Percentiles rank a stretch among this genome's conserved stretches.
Conservation (phyloP, 768 basidiomycete species). For the Pisolithus orientalis region DNA sequence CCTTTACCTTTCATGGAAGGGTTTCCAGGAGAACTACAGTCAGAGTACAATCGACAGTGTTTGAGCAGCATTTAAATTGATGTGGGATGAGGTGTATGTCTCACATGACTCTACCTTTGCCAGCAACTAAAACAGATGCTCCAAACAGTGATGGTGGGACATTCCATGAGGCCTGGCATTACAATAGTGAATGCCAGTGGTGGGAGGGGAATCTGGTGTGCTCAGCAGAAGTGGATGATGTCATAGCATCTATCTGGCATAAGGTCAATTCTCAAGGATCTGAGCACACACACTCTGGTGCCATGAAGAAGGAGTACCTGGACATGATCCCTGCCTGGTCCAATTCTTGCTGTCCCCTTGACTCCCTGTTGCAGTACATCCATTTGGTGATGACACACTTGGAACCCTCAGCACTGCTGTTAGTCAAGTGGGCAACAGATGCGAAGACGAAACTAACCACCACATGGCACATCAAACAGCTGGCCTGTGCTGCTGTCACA, state of each 20-base stretch:
- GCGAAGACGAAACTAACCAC: neutral
- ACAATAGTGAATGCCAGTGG: constrained; percentile 13
- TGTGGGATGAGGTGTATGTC: neutral
- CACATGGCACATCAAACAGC: neutral
- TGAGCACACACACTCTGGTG: too few relatives aligned
- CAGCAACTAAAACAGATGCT: too few relatives aligned
- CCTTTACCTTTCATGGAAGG: neutral
- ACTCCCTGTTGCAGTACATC: neutral
- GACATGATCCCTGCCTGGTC: too few relatives aligned
- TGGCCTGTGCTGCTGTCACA: neutral
- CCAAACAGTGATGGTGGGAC: constrained; percentile 12
- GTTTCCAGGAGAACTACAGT: neutral
- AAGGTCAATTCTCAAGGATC: too few relatives aligned
- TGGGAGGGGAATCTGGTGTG: constrained; percentile 27
- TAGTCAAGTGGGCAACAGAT: neutral
- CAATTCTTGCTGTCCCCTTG: neutral
- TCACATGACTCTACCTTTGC: neutral
- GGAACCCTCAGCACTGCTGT: neutral
- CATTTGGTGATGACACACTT: neutral
- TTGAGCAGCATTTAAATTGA: neutral
- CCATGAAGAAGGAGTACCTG: too few relatives aligned
- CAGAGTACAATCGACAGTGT: neutral
- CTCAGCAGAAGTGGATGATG: constrained; percentile 1
- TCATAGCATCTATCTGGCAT: too few relatives aligned
- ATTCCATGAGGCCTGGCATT: constrained; percentile 23